Evolutionary conservation across 2,329 filamentous ascomycete species (phyloP).

Genomic region (Cladobotryum protrusum): DNA sequence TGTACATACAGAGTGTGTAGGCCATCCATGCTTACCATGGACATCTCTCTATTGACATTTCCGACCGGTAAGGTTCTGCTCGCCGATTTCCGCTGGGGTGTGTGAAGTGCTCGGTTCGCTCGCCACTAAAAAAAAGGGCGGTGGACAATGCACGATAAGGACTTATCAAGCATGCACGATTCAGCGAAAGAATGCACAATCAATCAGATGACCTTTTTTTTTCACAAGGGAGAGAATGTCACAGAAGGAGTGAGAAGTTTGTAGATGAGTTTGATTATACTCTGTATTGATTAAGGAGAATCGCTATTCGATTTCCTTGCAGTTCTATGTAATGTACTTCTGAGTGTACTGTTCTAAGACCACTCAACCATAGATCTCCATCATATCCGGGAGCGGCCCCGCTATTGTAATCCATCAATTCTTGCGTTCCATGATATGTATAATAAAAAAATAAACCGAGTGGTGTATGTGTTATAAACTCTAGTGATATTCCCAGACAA

Average conservation of each 20-base stretch:
- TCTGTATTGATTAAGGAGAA: background rate
- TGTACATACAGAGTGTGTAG: too few relatives aligned
- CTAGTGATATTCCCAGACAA: background rate
- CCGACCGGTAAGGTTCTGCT: background rate
- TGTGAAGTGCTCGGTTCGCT: background rate
- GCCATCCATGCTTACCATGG: too few relatives aligned
- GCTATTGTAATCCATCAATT: background rate
- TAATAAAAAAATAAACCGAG: slow-evolving; percentile 2
- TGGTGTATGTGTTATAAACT: background rate
- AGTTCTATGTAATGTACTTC: background rate
- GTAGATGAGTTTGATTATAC: background rate
- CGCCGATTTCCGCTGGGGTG: background rate
- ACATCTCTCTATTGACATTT: background rate
- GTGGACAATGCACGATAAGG: too few relatives aligned
- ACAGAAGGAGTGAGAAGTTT: background rate
- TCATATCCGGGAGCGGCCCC: background rate
- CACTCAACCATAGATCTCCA: background rate
- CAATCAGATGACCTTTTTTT: background rate
- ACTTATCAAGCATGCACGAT: background rate
- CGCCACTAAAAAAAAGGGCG: too few relatives aligned
- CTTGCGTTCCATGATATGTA: slow-evolving; percentile 5
- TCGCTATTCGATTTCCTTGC: background rate
- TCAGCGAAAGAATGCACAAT: background rate
- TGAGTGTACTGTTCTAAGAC: background rate
- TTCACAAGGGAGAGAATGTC: background rate